Evolutionary conservation across 1,139 yeast species (phyloP).

Genomic region (Kodamaea arcana): DNA sequence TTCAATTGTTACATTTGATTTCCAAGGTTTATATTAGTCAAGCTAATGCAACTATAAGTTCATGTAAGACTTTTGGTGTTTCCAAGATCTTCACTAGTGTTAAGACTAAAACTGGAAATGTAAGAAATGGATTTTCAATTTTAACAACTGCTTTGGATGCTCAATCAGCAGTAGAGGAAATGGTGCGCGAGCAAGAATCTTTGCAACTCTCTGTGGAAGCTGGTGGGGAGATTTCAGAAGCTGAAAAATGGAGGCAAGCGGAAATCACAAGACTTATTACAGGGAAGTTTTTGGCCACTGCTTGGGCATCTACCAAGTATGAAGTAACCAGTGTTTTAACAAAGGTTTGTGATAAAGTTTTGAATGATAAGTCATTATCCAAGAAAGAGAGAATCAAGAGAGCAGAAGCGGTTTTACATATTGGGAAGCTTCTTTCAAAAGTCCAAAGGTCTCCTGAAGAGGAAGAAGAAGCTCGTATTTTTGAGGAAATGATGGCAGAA

Average conservation of each 20-base stretch:
- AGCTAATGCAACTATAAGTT: constrained; percentile 42
- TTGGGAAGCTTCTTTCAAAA: constrained; percentile 53
- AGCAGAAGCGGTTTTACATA: constrained; percentile 56
- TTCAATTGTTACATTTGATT: constrained; percentile 48
- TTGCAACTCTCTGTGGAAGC: constrained; percentile 33
- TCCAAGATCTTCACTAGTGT: constrained; percentile 51
- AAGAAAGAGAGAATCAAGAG: constrained; percentile 50
- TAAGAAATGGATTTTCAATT: constrained; percentile 38
- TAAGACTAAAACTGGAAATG: constrained; percentile 35
- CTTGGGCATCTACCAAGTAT: constrained; percentile 75
- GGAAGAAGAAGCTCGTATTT: constrained; percentile 69
- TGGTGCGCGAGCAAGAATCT: constrained; percentile 48
- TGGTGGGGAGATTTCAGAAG: constrained; percentile 31
- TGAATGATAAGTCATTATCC: constrained; percentile 52
- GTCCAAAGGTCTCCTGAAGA: constrained; percentile 65
- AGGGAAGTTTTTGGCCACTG: constrained; percentile 71
- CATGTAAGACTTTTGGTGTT: constrained; percentile 43
- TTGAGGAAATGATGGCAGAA: constrained; percentile 72
- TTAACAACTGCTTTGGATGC: constrained; percentile 43
- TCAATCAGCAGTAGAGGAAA: constrained; percentile 35
- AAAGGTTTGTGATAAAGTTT: constrained; percentile 58
- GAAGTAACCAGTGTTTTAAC: constrained; percentile 67
- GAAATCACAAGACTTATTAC: constrained; percentile 64
- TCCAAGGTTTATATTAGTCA: constrained; percentile 63
- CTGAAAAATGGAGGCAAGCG: constrained; percentile 50